Evolutionary conservation across 495 filamentous ascomycete species (phyloP), one percentile per base, ranked within the genome.

Genomic region (Aspergillus sclerotioniger): DNA sequence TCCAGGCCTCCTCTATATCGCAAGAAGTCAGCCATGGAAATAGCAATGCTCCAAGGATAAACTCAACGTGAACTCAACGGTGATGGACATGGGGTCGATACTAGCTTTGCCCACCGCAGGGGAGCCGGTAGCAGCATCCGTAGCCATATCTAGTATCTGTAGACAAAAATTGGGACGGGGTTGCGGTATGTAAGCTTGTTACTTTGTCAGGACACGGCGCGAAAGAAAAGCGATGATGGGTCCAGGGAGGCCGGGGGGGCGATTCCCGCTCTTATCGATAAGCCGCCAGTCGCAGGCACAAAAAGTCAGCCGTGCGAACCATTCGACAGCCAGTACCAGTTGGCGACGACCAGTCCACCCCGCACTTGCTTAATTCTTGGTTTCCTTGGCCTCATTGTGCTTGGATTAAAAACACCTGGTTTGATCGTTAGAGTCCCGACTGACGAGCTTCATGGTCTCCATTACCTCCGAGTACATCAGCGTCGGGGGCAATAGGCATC

Each of bases 401-500:
- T 41, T n/a, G 13, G 5, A 15, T 15, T 15, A n/a, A 6, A 41
- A n/a, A 15, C 37, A 41, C 13, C 13, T 6, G 6, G 37, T 15
- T 41, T 41, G 37, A n/a, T 41, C n/a, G 37, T 2, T 28, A 10
- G 44, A 28, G 44, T 28, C 21, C 44, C 21, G 44, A 47, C 7
- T 17, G 8, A 50, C 47, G 25, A 50, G 47, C 51, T 64, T 59
- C 58, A 82, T 82, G 80, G 71, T 77, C 45, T 70, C 70, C 19
- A 69, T 80, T 29, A 63, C 72, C 51, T 70, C 75, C 53, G 79
- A 84, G 13, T 95, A 90, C 63, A 85, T 96, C 31, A 88, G 91
- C 29, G 86, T 87, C 55, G 94, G 94, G 54, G 92, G 90, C 37
- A 98, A 97, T 74, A 80, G 93, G 58, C 90, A 97, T 61, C 88